phyloP scores from a whole-genome alignment of 345 rosid genomes.

The Noccaea bulbosa region DNA sequence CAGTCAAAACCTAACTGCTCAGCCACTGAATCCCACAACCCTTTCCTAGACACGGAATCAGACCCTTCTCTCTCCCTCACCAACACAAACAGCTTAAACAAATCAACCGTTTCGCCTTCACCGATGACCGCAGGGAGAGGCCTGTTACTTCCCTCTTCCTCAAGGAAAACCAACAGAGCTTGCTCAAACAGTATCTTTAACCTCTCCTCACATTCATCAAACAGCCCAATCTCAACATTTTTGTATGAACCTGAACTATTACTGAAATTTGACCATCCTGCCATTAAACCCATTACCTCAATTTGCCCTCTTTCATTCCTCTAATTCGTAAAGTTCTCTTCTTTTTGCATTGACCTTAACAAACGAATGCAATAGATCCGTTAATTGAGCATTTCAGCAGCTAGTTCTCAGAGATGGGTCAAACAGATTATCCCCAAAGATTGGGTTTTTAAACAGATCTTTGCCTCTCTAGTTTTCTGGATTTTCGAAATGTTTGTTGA shows the following conservation, averaged over 20 bases:
- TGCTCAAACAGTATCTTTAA: conserved; percentile 57
- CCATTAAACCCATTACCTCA: conserved; percentile 50
- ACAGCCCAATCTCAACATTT: conserved; percentile 33
- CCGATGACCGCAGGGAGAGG: conserved; percentile 58
- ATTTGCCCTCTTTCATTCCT: conserved; percentile 11
- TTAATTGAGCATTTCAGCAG: conserved; percentile 1
- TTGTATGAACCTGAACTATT: conserved; percentile 43
- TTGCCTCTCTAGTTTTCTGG: conserved; percentile 6
- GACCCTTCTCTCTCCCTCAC: conserved; percentile 69
- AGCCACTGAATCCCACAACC: conserved; percentile 61
- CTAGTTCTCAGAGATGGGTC: conserved; percentile 12
- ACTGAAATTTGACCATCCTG: conserved; percentile 55
- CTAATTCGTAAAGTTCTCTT: conserved; percentile 24
- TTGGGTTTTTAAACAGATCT: conserved; percentile 6
- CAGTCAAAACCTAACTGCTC: conserved; percentile 56
- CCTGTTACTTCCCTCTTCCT: conserved; percentile 55
- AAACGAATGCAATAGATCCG: conserved; percentile 9
- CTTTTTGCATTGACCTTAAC: conserved; percentile 12
- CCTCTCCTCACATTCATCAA: conserved; percentile 44
- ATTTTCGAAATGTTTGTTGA: conserved; percentile 5
- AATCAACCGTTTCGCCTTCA: conserved; percentile 57
- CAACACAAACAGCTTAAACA: conserved; percentile 64
- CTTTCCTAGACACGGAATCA: conserved; percentile 53
- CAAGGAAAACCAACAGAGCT: conserved; percentile 52
- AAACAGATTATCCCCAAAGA: neutral